Evolutionary conservation across 2,329 filamentous ascomycete species (phyloP).

Genomic region (Elsinoe fawcettii): DNA sequence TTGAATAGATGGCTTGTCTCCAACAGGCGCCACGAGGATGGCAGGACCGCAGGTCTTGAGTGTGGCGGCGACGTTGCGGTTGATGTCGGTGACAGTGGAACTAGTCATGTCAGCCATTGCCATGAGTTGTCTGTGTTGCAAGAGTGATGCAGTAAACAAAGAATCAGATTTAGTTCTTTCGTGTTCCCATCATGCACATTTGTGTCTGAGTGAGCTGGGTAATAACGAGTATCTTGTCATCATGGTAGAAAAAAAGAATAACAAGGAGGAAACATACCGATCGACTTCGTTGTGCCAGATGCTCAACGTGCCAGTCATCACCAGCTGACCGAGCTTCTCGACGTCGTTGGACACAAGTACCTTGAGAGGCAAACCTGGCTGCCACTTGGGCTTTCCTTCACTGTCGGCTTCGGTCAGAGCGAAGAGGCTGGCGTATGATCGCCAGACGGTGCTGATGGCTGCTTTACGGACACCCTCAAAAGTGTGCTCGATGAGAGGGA

Average conservation of each 20-base stretch:
- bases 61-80: slow-evolving; percentile 82
- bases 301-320: slow-evolving; percentile 74
- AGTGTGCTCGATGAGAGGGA: slow-evolving; percentile 74
- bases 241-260: slow-evolving; percentile 42
- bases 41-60: slow-evolving; percentile 87
- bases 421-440: slow-evolving; percentile 86
- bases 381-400: slow-evolving; percentile 71
- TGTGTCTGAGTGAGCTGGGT: slow-evolving; percentile 99
- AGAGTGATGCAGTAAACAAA: background rate
- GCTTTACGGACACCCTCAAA: slow-evolving; percentile 94
- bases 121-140: background rate
- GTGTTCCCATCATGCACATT: slow-evolving; percentile 85
- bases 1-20: slow-evolving; percentile 44
- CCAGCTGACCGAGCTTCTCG: slow-evolving; percentile 74
- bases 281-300: slow-evolving; percentile 88
- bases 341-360: slow-evolving; percentile 71
- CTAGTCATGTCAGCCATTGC: slow-evolving; percentile 41
- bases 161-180: slow-evolving; percentile 35
- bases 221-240: slow-evolving; percentile 82
- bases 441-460: slow-evolving; percentile 84
- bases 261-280: slow-evolving; percentile 58
- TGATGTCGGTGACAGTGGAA: slow-evolving; percentile 86
- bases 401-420: slow-evolving; percentile 65
- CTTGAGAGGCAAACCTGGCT: slow-evolving; percentile 76
- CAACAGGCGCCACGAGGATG: slow-evolving; percentile 58